phyloP scores from a whole-genome alignment of 257 asterid species.

The Rauvolfia tetraphylla region DNA sequence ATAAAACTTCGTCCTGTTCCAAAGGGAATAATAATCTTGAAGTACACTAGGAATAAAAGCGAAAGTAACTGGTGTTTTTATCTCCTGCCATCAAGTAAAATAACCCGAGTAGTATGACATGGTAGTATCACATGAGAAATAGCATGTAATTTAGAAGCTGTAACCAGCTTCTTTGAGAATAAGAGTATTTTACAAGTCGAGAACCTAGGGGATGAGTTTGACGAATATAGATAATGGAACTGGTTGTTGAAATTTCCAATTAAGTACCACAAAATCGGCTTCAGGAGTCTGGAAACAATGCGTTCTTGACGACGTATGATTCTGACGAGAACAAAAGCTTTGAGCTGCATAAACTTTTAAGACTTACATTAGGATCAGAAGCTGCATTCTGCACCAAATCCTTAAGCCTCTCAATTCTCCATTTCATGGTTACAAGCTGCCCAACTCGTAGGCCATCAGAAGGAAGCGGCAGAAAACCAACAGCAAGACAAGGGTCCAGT shows the following conservation, averaged over 20 bases:
- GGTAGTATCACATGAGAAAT: neutral
- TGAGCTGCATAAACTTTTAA: conserved; percentile 5
- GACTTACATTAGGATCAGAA: conserved; percentile 54
- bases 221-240: neutral
- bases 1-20: conserved; percentile 74
- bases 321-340: neutral
- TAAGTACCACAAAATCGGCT: neutral
- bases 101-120: neutral
- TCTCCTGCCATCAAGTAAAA: neutral
- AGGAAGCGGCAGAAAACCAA: conserved; percentile 94
- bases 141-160: neutral
- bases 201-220: neutral
- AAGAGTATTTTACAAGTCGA: neutral
- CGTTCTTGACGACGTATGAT: neutral
- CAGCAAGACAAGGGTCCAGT: conserved; percentile 93
- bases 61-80: neutral
- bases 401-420: conserved; percentile 94
- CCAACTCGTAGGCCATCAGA: conserved; percentile 91
- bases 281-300: neutral
- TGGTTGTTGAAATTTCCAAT: neutral
- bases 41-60: neutral
- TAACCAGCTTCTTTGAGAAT: neutral
- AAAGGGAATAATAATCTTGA: conserved; percentile 12
- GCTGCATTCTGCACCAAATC: conserved; percentile 37
- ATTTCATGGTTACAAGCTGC: conserved; percentile 85